Percentiles rank a stretch among this genome's conserved stretches.
These are phyloP conservation scores for Tricharina praecox DNA, from an alignment of 495 filamentous ascomycete species.

Conservation along the genomic window DNA sequence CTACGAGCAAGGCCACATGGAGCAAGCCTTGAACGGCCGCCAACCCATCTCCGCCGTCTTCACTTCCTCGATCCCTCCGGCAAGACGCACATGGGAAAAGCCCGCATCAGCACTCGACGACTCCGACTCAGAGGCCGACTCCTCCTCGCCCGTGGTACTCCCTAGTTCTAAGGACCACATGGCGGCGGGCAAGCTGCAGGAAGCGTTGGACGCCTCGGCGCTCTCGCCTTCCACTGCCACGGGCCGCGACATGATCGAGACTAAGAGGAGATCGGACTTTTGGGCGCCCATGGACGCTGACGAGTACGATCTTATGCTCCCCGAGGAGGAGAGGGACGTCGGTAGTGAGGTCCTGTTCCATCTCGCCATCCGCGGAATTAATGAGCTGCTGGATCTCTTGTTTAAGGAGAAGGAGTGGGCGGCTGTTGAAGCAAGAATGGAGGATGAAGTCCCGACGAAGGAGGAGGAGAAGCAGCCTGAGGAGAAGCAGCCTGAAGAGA, in stretches of 20 bases:
- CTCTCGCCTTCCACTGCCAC: background rate
- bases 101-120: constrained; percentile 25
- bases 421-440: constrained; percentile 46
- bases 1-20: constrained; percentile 50
- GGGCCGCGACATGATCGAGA: constrained; percentile 2
- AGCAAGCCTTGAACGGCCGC: constrained; percentile 54
- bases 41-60: constrained; percentile 63
- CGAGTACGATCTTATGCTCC: constrained; percentile 22
- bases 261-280: constrained; percentile 11
- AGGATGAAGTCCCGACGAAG: constrained; percentile 31
- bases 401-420: constrained; percentile 69
- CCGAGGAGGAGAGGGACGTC: constrained; percentile 61
- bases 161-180: constrained; percentile 7
- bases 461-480: constrained; percentile 3
- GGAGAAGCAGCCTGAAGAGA: too few relatives aligned
- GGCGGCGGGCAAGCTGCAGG: background rate
- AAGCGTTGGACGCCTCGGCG: background rate
- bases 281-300: constrained; percentile 6
- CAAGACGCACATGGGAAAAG: background rate
- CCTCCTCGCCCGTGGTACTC: background rate
- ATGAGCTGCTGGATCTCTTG: constrained; percentile 72
- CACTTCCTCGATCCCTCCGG: constrained; percentile 38
- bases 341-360: constrained; percentile 83
- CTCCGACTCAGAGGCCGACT: background rate
- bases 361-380: constrained; percentile 74